phyloP scores from a whole-genome alignment of 2,329 filamentous ascomycete genomes.

The Hypomyces perniciosus region DNA sequence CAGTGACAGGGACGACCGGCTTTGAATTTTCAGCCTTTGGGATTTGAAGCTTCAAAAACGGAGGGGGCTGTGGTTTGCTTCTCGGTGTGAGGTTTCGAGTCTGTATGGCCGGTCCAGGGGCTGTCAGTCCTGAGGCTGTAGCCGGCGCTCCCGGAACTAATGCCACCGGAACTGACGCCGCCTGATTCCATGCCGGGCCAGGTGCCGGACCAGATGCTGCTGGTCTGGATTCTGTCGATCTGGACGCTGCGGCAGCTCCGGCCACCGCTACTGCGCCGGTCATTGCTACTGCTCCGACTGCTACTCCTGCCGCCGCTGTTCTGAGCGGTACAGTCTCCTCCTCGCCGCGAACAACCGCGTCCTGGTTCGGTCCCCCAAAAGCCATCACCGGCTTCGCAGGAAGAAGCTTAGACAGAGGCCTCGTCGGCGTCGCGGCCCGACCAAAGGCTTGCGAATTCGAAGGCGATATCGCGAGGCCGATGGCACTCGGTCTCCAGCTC shows the following conservation, averaged over 20 bases:
- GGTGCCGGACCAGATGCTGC: neutral
- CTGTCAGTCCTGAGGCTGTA: neutral
- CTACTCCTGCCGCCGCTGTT: neutral
- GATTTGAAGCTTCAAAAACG: constrained; percentile 25
- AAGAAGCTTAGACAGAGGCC: constrained; percentile 38
- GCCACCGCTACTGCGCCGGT: constrained; percentile 7
- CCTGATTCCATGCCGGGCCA: neutral
- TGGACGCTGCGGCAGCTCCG: constrained; percentile 3
- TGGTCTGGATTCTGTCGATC: constrained; percentile 8
- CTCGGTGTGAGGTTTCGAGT: constrained; percentile 5
- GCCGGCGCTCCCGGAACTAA: neutral
- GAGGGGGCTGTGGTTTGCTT: constrained; percentile 17
- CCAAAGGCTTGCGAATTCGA: constrained; percentile 19
- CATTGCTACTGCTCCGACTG: constrained; percentile 1
- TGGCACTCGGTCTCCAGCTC: constrained; percentile 31
- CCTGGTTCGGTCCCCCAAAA: constrained; percentile 3
- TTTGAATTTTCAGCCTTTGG: constrained; percentile 14
- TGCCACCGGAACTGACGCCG: neutral
- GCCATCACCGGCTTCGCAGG: constrained; percentile 41
- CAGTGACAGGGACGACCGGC: constrained; percentile 2
- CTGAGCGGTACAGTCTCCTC: too few species aligned
- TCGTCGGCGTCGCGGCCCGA: constrained; percentile 17
- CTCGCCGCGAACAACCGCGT: neutral
- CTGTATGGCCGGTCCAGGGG: neutral
- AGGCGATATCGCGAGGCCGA: constrained; percentile 41